Evolutionary conservation across 192 early-diverging fungal genomes (phyloP), one percentile per base, ranked within the genome.

Genomic region (Coemansia sp.): DNA sequence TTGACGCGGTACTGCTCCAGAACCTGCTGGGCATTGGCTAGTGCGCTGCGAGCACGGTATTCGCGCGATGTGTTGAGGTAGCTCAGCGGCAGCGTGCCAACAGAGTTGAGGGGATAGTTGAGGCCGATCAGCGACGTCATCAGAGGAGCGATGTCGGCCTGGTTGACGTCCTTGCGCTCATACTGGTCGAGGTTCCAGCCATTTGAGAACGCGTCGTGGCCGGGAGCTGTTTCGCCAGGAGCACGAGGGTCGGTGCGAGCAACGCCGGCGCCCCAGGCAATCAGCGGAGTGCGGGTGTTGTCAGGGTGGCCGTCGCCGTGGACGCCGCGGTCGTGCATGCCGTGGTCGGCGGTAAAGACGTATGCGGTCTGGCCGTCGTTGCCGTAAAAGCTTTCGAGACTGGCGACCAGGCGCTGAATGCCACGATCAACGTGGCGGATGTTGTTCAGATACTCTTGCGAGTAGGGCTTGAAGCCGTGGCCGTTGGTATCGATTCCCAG

Each of bases 271-370:
- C 95, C 95, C 93, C 95, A 97, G 14, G 85, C 91, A 60, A 97
- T 86, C 31, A 97, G 76, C 6, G 95, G 95, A 11, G 95, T 97
- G 46, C 88, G 81, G 5, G 95, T 97, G 68, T 93, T 93, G 63
- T 96, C 91, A 6, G 93, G 92, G 67, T 97, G 87, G 34, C 95
- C 95, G 62, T 97, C 94, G 43, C 94, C 94, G 66, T 97, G 94
- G 45, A 70, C 88, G 51, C 93, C 93, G 53, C 88, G 82, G 61
- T 94, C 90, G 64, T 87, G 88, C 95, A 97, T 97, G 30, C 95
- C 95, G 65, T 97, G 95, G 71, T 97, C 95, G 1, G 93, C 83
- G 9, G 93, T 92, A 54, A 97, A 93, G n/a, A 97, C 80, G 56
- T 85, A 96, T 2, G 91, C 84, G 10, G 93, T 97, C 60, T 84